These are phyloP conservation scores for Fomitopsis pinicola DNA, from an alignment of 1,284 basidiomycete genomes.

Conservation along the genomic window DNA sequence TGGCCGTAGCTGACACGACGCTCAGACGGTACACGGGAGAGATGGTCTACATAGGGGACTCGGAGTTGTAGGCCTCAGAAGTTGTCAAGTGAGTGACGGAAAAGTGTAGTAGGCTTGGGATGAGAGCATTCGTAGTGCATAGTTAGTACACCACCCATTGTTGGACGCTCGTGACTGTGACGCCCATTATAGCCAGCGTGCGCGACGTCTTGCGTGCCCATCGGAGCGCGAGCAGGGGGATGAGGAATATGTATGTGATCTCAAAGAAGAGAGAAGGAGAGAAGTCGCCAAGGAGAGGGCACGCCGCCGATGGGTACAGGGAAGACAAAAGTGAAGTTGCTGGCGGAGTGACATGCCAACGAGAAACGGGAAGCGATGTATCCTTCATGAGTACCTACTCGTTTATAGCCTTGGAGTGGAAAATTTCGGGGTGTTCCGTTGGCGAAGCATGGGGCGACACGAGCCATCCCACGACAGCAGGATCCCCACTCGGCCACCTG, in stretches of 20 bases:
- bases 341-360: neutral
- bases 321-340: neutral
- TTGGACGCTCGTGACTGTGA: slow-evolving; percentile 8
- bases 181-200: slow-evolving; percentile 8
- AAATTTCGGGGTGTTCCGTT: too few species aligned
- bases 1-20: slow-evolving; percentile 32
- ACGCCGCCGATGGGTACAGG: slow-evolving; percentile 19
- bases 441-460: too few species aligned
- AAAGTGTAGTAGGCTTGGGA: neutral
- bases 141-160: slow-evolving; percentile 4
- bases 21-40: slow-evolving; percentile 35
- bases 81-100: neutral
- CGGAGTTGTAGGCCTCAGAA: neutral
- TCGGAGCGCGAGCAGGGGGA: slow-evolving; percentile 10
- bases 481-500: too few species aligned
- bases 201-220: slow-evolving; percentile 7
- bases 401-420: too few species aligned
- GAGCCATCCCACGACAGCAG: too few species aligned
- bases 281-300: slow-evolving; percentile 12
- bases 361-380: neutral
- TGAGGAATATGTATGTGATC: slow-evolving; percentile 11
- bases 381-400: too few species aligned
- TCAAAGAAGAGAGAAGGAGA: slow-evolving; percentile 13
- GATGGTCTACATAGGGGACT: slow-evolving; percentile 12
- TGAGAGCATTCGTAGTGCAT: neutral